Evolutionary conservation across 805 yeast species (phyloP), one percentile per base, ranked within the genome.

Genomic region (Teunomyces panamensis): DNA sequence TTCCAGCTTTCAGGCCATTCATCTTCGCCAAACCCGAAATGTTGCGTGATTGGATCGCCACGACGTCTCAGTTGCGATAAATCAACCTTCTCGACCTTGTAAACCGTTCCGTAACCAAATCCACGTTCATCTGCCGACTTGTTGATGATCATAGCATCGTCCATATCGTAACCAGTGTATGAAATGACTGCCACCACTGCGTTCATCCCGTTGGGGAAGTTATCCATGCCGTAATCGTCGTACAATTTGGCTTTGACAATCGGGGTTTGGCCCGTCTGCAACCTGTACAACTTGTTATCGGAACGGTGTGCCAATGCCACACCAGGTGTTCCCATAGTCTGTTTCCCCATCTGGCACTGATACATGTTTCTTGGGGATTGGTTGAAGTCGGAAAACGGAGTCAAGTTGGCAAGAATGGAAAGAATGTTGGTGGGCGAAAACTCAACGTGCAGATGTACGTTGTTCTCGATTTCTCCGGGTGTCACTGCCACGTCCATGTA

Each of bases 261-360:
- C 35, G 99, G 99, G 1, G 97, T 88, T 75, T 94, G 98, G 41
- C 99, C 99, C 39, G 88, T 78, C 71, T 94, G 99, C 57, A 94
- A 74, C 59, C 92, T 84, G 71, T 94, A 94, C 50, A 94, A 73
- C 67, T 92, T 94, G 74, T 94, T 94, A 68, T 94, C 99, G 1
- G 96, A 87, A 69, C 99, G 81, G 68, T 90, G 96, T 39, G 75
- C 80, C 46, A 92, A 75, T 0, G 96, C 98, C 54, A 94, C 96
- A 73, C 98, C 98, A 7, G 99, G 99, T 4, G 99, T 94, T 71
- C 99, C 99, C 99, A 94, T 94, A 16, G 99, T 92, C 76, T 94
- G 99, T 74, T 94, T 94, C 82, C 97, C 98, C 99, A 94, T 94
- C 79, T 94, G 99, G 74, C 99, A 94, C 75, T 94, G 99, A 69